Percentiles rank a stretch among this genome's conserved stretches.
phyloP scores from a whole-genome alignment of 345 rosid genomes.

The Sonneratia alba region DNA sequence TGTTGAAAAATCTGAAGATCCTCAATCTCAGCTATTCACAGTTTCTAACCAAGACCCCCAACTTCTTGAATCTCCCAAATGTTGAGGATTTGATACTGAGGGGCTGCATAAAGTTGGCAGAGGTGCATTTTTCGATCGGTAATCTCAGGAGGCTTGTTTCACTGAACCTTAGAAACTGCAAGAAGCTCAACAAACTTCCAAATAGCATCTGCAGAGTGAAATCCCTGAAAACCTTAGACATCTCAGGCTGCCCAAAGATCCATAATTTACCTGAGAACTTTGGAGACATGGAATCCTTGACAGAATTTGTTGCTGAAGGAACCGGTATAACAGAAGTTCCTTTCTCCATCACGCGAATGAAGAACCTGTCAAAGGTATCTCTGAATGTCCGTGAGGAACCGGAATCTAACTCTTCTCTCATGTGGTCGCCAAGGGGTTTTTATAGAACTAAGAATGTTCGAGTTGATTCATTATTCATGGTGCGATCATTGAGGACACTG shows the following conservation, averaged over 20 bases:
- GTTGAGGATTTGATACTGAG: constrained; percentile 11
- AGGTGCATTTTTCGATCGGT: constrained; percentile 18
- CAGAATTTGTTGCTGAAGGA: constrained; percentile 14
- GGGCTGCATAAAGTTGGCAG: constrained; percentile 12
- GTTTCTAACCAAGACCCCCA: background rate
- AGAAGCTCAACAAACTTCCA: constrained; percentile 20
- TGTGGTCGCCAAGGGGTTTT: too few relatives aligned
- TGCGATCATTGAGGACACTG: constrained; percentile 7
- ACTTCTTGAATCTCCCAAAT: constrained; percentile 7
- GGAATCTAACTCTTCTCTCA: background rate
- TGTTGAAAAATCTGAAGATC: constrained; percentile 8
- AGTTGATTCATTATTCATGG: constrained; percentile 5
- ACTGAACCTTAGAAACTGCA: constrained; percentile 18
- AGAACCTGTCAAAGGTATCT: constrained; percentile 11
- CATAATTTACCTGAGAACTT: constrained; percentile 7
- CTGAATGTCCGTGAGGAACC: constrained; percentile 1
- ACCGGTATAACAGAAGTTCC: constrained; percentile 2
- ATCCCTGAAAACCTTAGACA: constrained; percentile 15
- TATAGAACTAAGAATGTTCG: background rate
- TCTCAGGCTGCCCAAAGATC: constrained; percentile 24
- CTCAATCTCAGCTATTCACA: constrained; percentile 13
- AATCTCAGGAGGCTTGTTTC: constrained; percentile 6
- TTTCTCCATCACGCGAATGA: constrained; percentile 3
- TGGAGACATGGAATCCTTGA: constrained; percentile 11
- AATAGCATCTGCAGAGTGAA: constrained; percentile 4